Conservation (phyloP, 2,329 filamentous ascomycete species). For the Colletotrichum salicis region DNA sequence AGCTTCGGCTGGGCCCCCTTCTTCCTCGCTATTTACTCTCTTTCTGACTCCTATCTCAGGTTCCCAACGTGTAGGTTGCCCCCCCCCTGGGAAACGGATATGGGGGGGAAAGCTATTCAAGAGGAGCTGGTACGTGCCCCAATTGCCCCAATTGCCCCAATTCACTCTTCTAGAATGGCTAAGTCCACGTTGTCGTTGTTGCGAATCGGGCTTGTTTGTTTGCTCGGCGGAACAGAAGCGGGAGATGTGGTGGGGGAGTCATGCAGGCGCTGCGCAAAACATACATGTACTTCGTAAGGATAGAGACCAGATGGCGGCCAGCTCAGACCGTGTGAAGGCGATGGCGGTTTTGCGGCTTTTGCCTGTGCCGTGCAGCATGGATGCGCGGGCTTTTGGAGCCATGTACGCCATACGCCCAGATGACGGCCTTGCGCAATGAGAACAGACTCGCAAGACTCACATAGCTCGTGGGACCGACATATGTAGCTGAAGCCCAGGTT, state of each 20-base stretch:
- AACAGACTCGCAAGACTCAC: background rate
- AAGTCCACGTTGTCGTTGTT: background rate
- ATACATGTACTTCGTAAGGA: background rate
- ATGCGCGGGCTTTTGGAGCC: background rate
- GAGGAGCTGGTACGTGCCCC: conserved; percentile 5
- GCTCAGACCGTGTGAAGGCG: conserved; percentile 20
- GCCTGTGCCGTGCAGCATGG: conserved; percentile 7
- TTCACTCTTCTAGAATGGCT: conserved; percentile 14
- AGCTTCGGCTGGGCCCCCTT: conserved; percentile 2
- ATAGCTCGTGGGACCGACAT: background rate
- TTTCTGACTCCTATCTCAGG: conserved; percentile 11
- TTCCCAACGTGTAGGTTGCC: background rate
- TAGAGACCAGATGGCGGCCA: background rate
- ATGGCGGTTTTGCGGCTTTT: conserved; percentile 1
- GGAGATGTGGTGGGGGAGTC: background rate
- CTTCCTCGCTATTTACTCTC: conserved; percentile 1
- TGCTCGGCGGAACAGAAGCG: background rate
- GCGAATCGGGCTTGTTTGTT: conserved; percentile 14
- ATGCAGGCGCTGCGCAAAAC: background rate
- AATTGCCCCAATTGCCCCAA: background rate
- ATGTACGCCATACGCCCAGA: background rate
- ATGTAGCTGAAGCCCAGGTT: background rate
- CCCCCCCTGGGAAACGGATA: background rate
- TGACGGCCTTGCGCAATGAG: conserved; percentile 5
- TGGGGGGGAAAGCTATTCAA: background rate